These are phyloP conservation scores for Aspergillus novofumigatus DNA, from an alignment of 2,329 filamentous ascomycete species.

Conservation along the genomic window DNA sequence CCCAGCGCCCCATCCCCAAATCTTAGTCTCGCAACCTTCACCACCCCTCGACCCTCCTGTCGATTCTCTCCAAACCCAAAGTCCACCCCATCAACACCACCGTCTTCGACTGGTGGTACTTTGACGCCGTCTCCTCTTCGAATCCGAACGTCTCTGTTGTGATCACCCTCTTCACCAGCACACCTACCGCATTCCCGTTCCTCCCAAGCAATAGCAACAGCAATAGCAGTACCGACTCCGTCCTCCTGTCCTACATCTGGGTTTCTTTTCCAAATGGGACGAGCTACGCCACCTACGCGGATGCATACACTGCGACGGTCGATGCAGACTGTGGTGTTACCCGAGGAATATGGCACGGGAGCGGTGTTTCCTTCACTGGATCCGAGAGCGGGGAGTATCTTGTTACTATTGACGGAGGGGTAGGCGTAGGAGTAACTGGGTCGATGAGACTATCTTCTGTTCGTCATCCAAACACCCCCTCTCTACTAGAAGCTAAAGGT, in stretches of 20 bases:
- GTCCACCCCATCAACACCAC: conserved; percentile 23
- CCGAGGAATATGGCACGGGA: conserved; percentile 1
- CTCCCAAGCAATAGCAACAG: background rate
- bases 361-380: background rate
- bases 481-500: background rate
- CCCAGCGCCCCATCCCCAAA: background rate
- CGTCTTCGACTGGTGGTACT: conserved; percentile 41
- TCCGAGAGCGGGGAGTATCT: conserved; percentile 3
- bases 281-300: background rate
- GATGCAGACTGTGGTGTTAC: background rate
- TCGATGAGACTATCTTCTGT: conserved; percentile 6
- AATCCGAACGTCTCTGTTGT: conserved; percentile 24
- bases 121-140: conserved; percentile 31
- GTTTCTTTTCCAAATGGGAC: conserved; percentile 22
- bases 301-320: background rate
- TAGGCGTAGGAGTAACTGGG: conserved; percentile 1
- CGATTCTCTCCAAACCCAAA: conserved; percentile 24
- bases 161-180: conserved; percentile 31
- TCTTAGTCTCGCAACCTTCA: conserved; percentile 4
- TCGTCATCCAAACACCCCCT: no score
- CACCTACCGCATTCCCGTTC: conserved; percentile 36
- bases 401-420: conserved; percentile 2
- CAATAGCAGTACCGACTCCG: conserved; percentile 4
- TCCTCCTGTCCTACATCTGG: conserved; percentile 24
- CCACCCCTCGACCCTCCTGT: background rate